These are phyloP conservation scores for Phellinidium pouzarii DNA, from an alignment of 1,284 basidiomycete species.

Conservation along the genomic window DNA sequence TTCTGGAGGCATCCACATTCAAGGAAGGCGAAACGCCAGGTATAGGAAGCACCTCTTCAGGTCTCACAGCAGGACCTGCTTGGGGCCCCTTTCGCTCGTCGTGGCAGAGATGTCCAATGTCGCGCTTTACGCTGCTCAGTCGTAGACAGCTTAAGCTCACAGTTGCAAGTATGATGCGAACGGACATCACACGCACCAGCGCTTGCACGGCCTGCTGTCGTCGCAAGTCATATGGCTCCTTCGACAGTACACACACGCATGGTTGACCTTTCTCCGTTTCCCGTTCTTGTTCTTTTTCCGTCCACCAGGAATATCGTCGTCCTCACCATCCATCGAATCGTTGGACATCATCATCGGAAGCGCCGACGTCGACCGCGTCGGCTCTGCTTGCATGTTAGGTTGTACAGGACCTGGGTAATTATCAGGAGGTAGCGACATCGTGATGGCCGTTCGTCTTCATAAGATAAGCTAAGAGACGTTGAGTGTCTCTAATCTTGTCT, in stretches of 20 bases:
- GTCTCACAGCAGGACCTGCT: conserved; percentile 38
- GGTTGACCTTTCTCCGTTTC: conserved; percentile 78
- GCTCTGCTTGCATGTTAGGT: neutral
- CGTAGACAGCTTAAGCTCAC: conserved; percentile 9
- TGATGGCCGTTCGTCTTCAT: neutral
- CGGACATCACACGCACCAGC: conserved; percentile 69
- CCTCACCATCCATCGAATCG: conserved; percentile 22
- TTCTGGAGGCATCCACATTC: conserved; percentile 13
- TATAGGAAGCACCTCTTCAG: conserved; percentile 20
- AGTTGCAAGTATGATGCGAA: neutral
- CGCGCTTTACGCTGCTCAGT: conserved; percentile 72
- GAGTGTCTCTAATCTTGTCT: too few species aligned
- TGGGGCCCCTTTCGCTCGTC: conserved; percentile 66
- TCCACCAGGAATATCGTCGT: conserved; percentile 23
- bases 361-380: conserved; percentile 5
- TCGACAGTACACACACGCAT: conserved; percentile 90
- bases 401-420: neutral
- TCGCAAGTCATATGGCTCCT: conserved; percentile 93
- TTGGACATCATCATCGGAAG: conserved; percentile 1
- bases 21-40: neutral
- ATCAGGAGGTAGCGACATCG: neutral
- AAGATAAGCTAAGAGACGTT: too few species aligned
- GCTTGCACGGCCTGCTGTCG: conserved; percentile 81
- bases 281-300: conserved; percentile 44
- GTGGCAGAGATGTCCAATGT: conserved; percentile 86